Evolutionary conservation across 2,329 filamentous ascomycete genomes (phyloP), one percentile per base, ranked within the genome.

Genomic region (Aspergillus tubingensis): DNA sequence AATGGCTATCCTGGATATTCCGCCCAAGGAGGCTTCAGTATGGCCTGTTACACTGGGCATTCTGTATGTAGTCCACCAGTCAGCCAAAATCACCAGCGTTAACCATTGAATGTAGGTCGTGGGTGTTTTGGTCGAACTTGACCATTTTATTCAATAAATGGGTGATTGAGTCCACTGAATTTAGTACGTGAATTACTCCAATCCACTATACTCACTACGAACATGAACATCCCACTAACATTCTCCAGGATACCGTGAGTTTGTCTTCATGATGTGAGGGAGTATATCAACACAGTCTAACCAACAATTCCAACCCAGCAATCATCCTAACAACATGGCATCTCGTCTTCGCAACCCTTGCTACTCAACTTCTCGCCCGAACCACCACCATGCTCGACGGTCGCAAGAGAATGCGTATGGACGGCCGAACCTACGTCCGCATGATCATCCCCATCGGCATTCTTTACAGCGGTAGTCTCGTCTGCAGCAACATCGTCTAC

Each of bases 111-210:
- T 47, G 5, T 27, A 67, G 65, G 15, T 62, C 64, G 11, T 68
- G 66, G 66, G 59, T 67, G 8, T 62, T 64, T 55, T 65, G 63
- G 59, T 68, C 66, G 6, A 68, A 65, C 32, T 38, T 62, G 15
- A 68, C 66, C 74, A 97, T 97, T 76, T 84, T 97, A 59, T 97
- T 96, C 87, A 97, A 98, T 87, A 98, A 98, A 86, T 96, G 91
- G 88, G 91, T 98, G 72, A 84, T 97, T 62, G 88, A 92, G 71
- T 92, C 88, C 17, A 85, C 89, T 60, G 85, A 90, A 63, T 96
- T 96, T 81, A 85, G 88, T 91, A 84, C 81, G 88, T 69, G 27
- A 32, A 17, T 32, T 44, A 21, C 17, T 32, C 15, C 25, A 52
- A 21, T 23, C 3, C 5, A 23, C 19, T 36, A 5, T 36, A 36